Evolutionary conservation across 257 asterid genomes (phyloP), one percentile per base, ranked within the genome.

Genomic region (Solanum tarijense): DNA sequence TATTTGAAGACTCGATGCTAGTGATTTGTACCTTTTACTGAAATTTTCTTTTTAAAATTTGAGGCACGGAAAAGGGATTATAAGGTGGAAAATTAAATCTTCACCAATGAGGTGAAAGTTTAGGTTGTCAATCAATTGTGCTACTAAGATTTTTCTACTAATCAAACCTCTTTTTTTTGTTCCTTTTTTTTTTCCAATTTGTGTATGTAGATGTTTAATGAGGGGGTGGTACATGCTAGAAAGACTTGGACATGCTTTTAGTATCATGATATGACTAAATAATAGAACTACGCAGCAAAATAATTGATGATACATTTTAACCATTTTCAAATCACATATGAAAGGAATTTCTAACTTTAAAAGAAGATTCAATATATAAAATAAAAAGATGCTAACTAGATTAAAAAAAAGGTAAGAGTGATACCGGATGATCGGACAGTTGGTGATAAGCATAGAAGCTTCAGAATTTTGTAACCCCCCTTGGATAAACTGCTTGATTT

Each of bases 401-500:
- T n/a, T 55, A 6, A 55, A 62, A n/a, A 25, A 62, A 9, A 4
- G 29, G 10, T 52, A 6, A 62, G 29, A 62, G 16, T 62, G 31
- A n/a, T n/a, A 62, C 16, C 71, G 27, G 71, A 62, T 4, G 31
- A 62, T 62, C 29, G 29, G 31, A 62, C 13, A 34, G 94, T 93
- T 76, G 95, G 39, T 75, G 98, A 89, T 87, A 95, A 86, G 89
- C 98, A 96, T 43, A 95, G 88, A 74, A 94, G 91, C 76, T 93
- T 90, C 90, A 94, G 90, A 90, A 92, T 91, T 87, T 92, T 87
- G 95, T 98, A 95, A 86, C 98, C 92, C 16, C 95, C 84, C n/a
- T 89, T 87, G 83, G 76, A 93, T 84, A 74, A 93, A 85, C 75
- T 87, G 87, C 41, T 91, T 60, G 89, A 93, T 38, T 90, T 88